Base-by-base conservation (phyloP, 805 yeast species). In the Phaffomyces thermotolerans region DNA sequence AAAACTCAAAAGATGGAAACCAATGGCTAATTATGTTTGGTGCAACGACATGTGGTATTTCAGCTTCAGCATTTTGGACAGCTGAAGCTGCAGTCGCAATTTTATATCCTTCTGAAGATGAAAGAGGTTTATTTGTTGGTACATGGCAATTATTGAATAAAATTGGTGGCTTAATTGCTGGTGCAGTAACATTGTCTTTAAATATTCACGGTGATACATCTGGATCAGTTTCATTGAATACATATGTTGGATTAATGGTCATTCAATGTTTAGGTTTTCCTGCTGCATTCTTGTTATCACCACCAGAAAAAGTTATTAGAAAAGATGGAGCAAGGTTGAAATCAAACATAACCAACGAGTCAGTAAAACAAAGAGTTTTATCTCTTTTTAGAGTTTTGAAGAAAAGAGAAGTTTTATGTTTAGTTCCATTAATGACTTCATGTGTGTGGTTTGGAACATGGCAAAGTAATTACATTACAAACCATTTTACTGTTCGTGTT, bases 1-100 rank as follows among this genome's bases (percentile, higher is more conserved):
- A 52, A 35, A 60, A 59, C 37, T 50, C 56, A 10, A 53, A 51
- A 40, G 49, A 50, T 41, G 62, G 63, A 6, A 43, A 52, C 8
- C 57, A 59, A 43, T 48, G 52, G 32, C 44, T 56, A 4, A 53
- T 59, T 25, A 45, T 58, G 36, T 46, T 50, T 20, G 62, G 62
- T 27, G 58, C 60, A 12, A 49, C 46, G 2, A 32, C 49, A 4
- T 49, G 56, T 36, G 64, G 64, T 40, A 35, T 57, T 13, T 44
- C 52, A 22, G 58, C 58, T 14, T 48, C 57, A 27, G 57, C 59
- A 0, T 56, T 58, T 38, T 60, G 62, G 62, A 47, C 49, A 17
- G 49, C 50, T n/a, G 63, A 60, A 39, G 62, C 54, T n/a, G 48
- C 62, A 1, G 47, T 58, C 25, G 59, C 59, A 2, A 50, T 57